Conservation (phyloP, 768 basidiomycete species). For the Tricholoma hemisulphureum region DNA sequence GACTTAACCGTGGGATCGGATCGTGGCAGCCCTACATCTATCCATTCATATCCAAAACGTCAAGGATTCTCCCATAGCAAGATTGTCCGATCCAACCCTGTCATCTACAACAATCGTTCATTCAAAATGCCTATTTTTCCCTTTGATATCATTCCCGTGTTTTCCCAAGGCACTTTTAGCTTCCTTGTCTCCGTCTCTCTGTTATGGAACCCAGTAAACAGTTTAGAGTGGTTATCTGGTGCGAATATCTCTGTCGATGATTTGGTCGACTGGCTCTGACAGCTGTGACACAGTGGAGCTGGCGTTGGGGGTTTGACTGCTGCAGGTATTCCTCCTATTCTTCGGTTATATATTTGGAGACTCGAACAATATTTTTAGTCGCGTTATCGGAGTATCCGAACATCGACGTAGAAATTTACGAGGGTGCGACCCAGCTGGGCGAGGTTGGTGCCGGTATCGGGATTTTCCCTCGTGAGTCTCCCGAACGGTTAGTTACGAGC, state of each 20-base stretch:
- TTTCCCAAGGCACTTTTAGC: neutral
- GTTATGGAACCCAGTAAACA: conserved; percentile 33
- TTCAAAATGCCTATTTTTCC: conserved; percentile 37
- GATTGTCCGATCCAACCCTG: conserved; percentile 48
- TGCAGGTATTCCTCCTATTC: neutral
- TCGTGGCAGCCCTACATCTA: conserved; percentile 28
- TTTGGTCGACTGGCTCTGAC: neutral
- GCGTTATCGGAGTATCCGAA: conserved; percentile 49
- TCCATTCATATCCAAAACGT: conserved; percentile 33
- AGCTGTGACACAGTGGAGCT: neutral
- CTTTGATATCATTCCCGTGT: conserved; percentile 13
- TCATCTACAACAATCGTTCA: conserved; percentile 27
- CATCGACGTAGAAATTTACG: conserved; percentile 57
- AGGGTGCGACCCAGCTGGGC: conserved; percentile 46
- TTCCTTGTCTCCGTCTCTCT: neutral
- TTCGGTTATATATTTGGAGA: conserved; percentile 2
- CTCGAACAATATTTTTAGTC: conserved; percentile 24
- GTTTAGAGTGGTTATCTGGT: conserved; percentile 58
- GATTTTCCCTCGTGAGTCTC: conserved; percentile 44
- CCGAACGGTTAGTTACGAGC: conserved; percentile 15
- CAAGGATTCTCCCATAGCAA: conserved; percentile 36
- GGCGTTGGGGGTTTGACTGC: conserved; percentile 1
- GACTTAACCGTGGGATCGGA: conserved; percentile 46
- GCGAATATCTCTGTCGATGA: neutral
- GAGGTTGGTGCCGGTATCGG: conserved; percentile 67